Conservation (phyloP, 2,329 filamentous ascomycete genomes). For the Zymoseptoria crescenta region DNA sequence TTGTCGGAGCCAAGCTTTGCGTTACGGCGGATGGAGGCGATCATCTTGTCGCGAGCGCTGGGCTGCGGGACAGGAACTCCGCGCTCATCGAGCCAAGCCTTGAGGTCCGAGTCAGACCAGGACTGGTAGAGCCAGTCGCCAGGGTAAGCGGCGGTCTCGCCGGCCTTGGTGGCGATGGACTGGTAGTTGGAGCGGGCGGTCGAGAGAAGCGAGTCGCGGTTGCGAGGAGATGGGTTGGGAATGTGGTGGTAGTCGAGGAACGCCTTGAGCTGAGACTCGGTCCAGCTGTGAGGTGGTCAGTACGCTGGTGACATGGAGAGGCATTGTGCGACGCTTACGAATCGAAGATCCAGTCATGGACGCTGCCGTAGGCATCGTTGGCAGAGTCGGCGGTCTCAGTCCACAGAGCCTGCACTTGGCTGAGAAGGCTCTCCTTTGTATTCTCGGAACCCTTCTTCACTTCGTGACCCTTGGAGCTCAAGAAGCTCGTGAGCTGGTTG, state of each 20-base stretch:
- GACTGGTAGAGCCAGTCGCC: slow-evolving; percentile 88
- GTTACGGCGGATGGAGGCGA: slow-evolving; percentile 85
- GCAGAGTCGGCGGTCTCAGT: slow-evolving; percentile 72
- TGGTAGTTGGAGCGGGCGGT: slow-evolving; percentile 78
- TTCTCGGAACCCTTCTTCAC: slow-evolving; percentile 58
- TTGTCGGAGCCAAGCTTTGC: slow-evolving; percentile 48
- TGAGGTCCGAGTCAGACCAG: slow-evolving; percentile 90
- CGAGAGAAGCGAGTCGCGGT: slow-evolving; percentile 72
- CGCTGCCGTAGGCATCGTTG: slow-evolving; percentile 60
- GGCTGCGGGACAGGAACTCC: slow-evolving; percentile 83
- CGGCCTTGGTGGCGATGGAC: slow-evolving; percentile 61
- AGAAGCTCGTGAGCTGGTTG: slow-evolving; percentile 58
- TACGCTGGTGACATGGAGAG: neutral
- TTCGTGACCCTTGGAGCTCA: slow-evolving; percentile 64
- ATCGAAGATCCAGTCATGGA: slow-evolving; percentile 90
- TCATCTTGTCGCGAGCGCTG: slow-evolving; percentile 73
- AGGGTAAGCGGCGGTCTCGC: slow-evolving; percentile 76
- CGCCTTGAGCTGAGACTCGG: slow-evolving; percentile 84
- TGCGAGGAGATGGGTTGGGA: slow-evolving; percentile 78
- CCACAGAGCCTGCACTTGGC: slow-evolving; percentile 66
- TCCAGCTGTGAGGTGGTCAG: slow-evolving; percentile 55
- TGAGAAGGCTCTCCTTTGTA: slow-evolving; percentile 60
- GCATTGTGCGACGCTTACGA: slow-evolving; percentile 40
- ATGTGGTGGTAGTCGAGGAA: slow-evolving; percentile 87
- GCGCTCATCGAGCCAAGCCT: slow-evolving; percentile 84